These are phyloP conservation scores for Erysiphe neolycopersici DNA, from an alignment of 2,329 filamentous ascomycete genomes.

Conservation along the genomic window DNA sequence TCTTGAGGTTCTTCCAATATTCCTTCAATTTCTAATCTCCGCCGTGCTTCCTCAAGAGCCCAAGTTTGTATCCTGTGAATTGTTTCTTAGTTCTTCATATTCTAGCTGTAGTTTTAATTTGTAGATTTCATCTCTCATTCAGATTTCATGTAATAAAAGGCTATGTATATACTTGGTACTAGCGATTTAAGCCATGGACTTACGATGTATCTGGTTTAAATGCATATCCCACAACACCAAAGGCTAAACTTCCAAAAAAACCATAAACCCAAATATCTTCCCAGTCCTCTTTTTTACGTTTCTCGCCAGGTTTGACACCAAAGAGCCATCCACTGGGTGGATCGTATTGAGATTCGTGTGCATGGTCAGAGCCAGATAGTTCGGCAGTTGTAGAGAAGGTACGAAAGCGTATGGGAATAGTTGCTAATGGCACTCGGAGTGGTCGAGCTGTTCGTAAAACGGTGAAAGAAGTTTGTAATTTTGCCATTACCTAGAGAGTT, in stretches of 20 bases:
- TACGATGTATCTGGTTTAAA: conserved; percentile 99
- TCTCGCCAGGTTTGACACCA: conserved; percentile 82
- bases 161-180: neutral
- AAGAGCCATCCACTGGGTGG: conserved; percentile 80
- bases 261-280: conserved; percentile 68
- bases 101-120: no score
- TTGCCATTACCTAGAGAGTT: neutral
- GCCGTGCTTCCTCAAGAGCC: conserved; percentile 88
- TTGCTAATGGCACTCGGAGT: neutral
- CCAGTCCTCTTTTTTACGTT: conserved; percentile 91
- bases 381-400: neutral
- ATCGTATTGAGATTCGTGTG: conserved; percentile 39
- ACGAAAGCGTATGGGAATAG: neutral
- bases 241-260: conserved; percentile 50
- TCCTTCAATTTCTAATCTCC: conserved; percentile 86
- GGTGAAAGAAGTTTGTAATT: neutral
- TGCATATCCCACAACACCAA: conserved; percentile 57
- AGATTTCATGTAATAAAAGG: no score
- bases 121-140: no score
- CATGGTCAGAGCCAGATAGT: conserved; percentile 2
- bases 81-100: no score
- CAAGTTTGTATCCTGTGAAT: conserved; percentile 77
- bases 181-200: conserved; percentile 18
- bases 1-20: conserved; percentile 54
- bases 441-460: neutral